Base-by-base conservation (phyloP, 768 basidiomycete genomes). In the Hydnomerulius pinastri region DNA sequence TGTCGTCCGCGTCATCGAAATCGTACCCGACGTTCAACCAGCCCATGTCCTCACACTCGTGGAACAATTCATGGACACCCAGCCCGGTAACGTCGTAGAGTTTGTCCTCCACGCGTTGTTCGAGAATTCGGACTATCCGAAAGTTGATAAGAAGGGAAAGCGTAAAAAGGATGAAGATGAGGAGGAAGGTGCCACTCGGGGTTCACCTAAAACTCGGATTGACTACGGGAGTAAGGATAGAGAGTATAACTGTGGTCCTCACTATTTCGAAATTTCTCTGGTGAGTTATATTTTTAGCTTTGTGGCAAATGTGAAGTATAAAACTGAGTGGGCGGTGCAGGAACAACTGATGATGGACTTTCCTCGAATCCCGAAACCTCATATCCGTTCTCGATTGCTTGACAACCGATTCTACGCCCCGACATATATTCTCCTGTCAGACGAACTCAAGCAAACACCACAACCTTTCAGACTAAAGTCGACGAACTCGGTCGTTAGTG, bases 1-100 rank as follows among this genome's bases (percentile, higher is more conserved):
- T 37, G 51, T 85, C 25, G 74, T 78, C 1, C 80, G 74, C 35
- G 73, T 89, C 25, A 70, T 86, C 30, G 86, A 88, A 58, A 78
- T 91, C 38, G 64, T 90, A 11, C 89, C 89, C 0, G 86, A 90
- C 56, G 85, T 89, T 20, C 73, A 78, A 18, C 81, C 83, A 4
- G 69, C 73, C 3, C 76, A 89, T 55, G 77, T 77, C 11, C 61
- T 73, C 20, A 53, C 63, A 1, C 78, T 88, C 27, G 60, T 88
- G 25, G 66, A 73, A 30, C 61, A 73, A 37, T 70, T 78, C 53
- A 61, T 77, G 24, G 67, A 71, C 4, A 57, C 66, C 4, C 69
- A 71, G 1, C 57, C 56, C 15, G 42, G n/a, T 9, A 58, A 63
- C 25, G 75, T 80, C 35, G 72, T 82, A 30, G 78, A 86, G 58